A percentile compares a stretch with the other conserved stretches of the same genome.
phyloP scores from a whole-genome alignment of 106 monocot genomes.

The Dendrobium huoshanense region DNA sequence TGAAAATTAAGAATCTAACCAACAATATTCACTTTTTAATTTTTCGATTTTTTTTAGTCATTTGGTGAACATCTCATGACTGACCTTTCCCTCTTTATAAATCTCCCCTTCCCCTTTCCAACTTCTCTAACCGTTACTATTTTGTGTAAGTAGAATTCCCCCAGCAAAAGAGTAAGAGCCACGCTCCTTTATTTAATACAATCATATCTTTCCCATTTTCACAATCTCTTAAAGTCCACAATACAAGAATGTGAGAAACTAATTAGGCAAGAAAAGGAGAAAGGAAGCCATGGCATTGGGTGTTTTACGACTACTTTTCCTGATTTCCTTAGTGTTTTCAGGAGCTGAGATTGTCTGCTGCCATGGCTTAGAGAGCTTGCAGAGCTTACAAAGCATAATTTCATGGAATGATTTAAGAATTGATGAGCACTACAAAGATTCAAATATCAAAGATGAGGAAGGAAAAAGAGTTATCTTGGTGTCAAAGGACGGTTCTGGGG shows the following conservation, averaged over 20 bases:
- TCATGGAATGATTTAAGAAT: conserved; percentile 42
- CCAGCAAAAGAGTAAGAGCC: not conserved
- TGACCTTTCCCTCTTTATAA: conserved; percentile 5
- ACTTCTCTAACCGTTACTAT: conserved; percentile 4
- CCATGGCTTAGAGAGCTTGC: not conserved
- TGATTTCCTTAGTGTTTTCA: not conserved
- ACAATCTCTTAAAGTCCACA: not conserved
- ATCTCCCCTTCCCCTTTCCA: conserved; percentile 1
- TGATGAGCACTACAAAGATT: not conserved
- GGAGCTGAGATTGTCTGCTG: not conserved
- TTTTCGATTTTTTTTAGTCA: not conserved
- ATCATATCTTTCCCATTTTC: not conserved
- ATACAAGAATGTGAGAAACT: not conserved
- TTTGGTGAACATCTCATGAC: not conserved
- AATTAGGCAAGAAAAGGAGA: not conserved
- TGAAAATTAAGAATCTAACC: not conserved
- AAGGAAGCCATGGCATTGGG: not conserved
- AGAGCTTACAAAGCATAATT: conserved; percentile 17
- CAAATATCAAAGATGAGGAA: not conserved
- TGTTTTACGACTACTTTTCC: not conserved
- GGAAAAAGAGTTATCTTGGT: conserved; percentile 40
- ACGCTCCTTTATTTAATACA: not conserved
- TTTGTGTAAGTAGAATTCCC: not conserved
- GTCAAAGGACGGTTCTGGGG: conserved; percentile 43
- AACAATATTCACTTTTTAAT: not conserved